phyloP scores from a whole-genome alignment of 331 rosid genomes.

The Rosa hybrid region DNA sequence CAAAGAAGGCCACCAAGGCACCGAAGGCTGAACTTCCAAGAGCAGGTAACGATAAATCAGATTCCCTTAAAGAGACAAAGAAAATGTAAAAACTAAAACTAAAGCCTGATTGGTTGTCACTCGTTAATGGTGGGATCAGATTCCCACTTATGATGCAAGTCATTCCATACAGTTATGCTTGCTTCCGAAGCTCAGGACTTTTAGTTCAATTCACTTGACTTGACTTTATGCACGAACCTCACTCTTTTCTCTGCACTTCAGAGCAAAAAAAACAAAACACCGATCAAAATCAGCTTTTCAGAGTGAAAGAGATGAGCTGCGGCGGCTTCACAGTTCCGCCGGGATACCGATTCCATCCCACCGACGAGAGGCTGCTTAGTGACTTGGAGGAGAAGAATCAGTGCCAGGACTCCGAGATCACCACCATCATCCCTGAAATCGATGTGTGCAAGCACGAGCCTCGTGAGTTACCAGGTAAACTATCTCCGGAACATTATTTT shows the following conservation, averaged over 20 bases:
- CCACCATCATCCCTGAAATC: conserved; percentile 28
- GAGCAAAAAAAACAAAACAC: neutral
- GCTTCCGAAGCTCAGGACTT: neutral
- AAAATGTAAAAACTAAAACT: neutral
- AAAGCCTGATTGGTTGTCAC: neutral
- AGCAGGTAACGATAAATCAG: neutral
- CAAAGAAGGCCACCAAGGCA: neutral
- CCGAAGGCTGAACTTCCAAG: neutral
- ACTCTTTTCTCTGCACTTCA: neutral
- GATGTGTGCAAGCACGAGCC: conserved; percentile 49
- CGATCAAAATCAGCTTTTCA: neutral
- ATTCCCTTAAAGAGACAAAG: neutral
- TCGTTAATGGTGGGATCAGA: neutral
- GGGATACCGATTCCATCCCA: neutral
- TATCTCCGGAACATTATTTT: neutral
- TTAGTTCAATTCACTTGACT: neutral
- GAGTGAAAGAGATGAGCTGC: neutral
- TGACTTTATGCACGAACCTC: neutral
- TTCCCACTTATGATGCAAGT: neutral
- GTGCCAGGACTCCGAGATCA: conserved; percentile 6
- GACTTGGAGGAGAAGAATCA: conserved; percentile 34
- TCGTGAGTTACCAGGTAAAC: conserved; percentile 45
- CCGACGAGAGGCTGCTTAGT: neutral
- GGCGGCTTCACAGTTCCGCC: neutral
- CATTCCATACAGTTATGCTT: neutral